Base-by-base conservation (phyloP, 495 filamentous ascomycete species). In the Lasiosphaeria ovina region DNA sequence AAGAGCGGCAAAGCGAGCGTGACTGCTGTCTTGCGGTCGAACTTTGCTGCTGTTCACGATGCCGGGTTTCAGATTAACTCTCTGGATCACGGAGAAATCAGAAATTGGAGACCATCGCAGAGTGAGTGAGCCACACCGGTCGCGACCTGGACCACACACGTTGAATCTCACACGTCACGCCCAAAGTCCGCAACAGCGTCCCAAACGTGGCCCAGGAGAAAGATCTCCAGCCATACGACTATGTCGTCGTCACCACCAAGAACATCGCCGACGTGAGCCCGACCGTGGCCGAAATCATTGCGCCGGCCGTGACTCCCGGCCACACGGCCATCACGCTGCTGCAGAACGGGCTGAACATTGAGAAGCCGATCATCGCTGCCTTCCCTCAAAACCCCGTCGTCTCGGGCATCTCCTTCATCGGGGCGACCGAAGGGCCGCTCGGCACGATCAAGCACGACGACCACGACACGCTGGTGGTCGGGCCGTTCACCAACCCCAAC, bases 341-440 rank as follows among this genome's bases (percentile, higher is more conserved):
- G 35, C 86, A 88, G 66, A 89, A 88, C 61, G 86, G 85, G 2
- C 72, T 88, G 11, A 83, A 84, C 62, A 86, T 88, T 62, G 85
- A 88, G 63, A 74, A 74, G 4, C 85, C 84, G 0, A 61, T 87
- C 12, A 60, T 81, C 36, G 54, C 61, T 3, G 66, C 69, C 0
- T 87, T 83, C 62, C 83, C 84, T 0, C 16, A 59, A 0, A 88
- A 82, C 55, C 68, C 77, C 3, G 62, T 84, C 34, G 68, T 87
- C 5, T 81, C 77, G 3, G 80, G 82, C 4, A 76, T 88, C 17
- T 74, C 72, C 12, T 70, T 80, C n/a, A 82, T 81, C 52, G 77
- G 78, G 47, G 71, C 79, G 0, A 75, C 73, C 24, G 81, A 88
- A 64, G 69, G 69, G 0, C 36, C 56, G 4, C 75, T 68, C 0